Conservation (phyloP, 1,139 yeast genomes). For the Yamadazyma taylorii region DNA sequence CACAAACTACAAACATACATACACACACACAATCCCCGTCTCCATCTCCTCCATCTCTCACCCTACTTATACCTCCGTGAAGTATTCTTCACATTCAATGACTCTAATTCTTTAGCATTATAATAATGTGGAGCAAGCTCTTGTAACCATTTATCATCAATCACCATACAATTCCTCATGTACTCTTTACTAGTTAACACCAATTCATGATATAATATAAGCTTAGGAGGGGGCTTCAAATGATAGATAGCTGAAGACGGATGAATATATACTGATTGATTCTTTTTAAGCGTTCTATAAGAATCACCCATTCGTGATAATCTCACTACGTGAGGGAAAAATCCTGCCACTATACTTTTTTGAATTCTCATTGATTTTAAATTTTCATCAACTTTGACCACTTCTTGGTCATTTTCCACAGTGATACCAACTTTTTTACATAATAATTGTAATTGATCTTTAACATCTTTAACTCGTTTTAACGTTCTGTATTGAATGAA, state of each 20-base stretch:
- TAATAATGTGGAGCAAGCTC: conserved; percentile 29
- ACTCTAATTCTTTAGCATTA: conserved; percentile 20
- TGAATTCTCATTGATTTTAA: conserved; percentile 45
- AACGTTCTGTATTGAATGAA: conserved; percentile 76
- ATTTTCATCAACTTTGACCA: conserved; percentile 12
- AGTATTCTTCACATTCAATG: not conserved
- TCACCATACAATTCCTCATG: conserved; percentile 80
- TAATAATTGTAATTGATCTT: conserved; percentile 65
- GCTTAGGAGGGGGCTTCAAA: conserved; percentile 67
- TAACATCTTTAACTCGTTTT: conserved; percentile 66
- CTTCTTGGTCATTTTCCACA: conserved; percentile 5
- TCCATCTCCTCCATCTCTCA: too few relatives aligned
- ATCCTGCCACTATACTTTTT: conserved; percentile 75
- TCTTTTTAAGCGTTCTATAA: conserved; percentile 59
- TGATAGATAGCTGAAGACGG: conserved; percentile 73
- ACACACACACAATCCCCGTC: too few relatives aligned
- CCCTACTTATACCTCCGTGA: not conserved
- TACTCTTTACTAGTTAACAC: conserved; percentile 86
- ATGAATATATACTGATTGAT: conserved; percentile 72
- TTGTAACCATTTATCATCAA: conserved; percentile 49
- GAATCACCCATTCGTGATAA: conserved; percentile 72
- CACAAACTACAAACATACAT: too few relatives aligned
- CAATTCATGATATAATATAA: conserved; percentile 77
- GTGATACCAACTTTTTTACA: conserved; percentile 59
- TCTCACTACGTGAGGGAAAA: conserved; percentile 76